Evolutionary conservation across 2,329 filamentous ascomycete genomes (phyloP), one percentile per base, ranked within the genome.

Genomic region (Penicillium crustosum): DNA sequence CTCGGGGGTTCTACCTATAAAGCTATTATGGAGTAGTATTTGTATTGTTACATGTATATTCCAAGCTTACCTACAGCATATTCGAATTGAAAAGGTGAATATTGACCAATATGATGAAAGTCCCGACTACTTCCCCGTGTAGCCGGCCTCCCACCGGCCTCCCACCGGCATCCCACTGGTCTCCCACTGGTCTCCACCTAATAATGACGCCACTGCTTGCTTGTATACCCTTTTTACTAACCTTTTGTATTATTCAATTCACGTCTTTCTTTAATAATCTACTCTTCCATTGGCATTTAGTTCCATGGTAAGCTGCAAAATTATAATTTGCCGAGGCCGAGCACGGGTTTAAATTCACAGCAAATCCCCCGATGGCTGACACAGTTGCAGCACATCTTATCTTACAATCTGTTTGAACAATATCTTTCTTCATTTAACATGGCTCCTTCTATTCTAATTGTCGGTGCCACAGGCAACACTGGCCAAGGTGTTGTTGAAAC

Each of bases 401-500:
- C 43, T 31, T 17, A 21, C 17, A 29, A 29, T 45, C 31, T 13
- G 2, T 10, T 21, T 8, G n/a, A 21, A 43, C 21, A 43, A 33
- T 21, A 21, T 21, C n/a, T 31, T 31, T 21, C n/a, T 47, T n/a
- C n/a, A 45, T 12, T 45, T 13, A 31, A 15, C 39, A 76, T 77
- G 73, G 21, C 70, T 55, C 68, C 73, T 29, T 62, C 70, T 4
- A 70, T 77, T 49, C 71, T 77, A 10, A 63, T 77, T 29, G 64
- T 63, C 45, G 74, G 75, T 2, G 74, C 74, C 13, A 76, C 75
- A 2, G 75, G 75, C n/a, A 78, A 77, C 44, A 76, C 74, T 7
- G 74, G 74, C 39, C 62, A 55, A 49, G 58, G 41, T 47, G 67
- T 74, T 0, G 62, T 69, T 7, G 53, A 68, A 47, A 71, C 66